phyloP scores from a whole-genome alignment of 2,329 filamentous ascomycete species.

The Phoma herbarum region DNA sequence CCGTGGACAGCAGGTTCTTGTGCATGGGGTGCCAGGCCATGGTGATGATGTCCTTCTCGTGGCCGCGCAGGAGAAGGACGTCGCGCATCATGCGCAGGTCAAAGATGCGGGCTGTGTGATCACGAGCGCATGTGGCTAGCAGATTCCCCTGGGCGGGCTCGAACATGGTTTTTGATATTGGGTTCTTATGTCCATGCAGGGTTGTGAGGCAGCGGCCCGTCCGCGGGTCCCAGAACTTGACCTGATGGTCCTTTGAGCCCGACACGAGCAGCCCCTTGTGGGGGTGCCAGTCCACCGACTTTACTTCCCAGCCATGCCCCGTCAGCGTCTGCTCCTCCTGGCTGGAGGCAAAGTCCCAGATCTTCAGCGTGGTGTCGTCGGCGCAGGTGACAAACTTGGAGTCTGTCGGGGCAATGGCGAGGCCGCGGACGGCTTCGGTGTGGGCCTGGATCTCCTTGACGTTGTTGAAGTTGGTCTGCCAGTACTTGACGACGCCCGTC shows the following conservation, averaged over 20 bases:
- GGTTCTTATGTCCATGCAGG: constrained; percentile 96
- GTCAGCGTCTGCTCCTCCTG: constrained; percentile 82
- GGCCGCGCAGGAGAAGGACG: constrained; percentile 88
- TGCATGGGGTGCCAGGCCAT: constrained; percentile 95
- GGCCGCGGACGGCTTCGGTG: constrained; percentile 85
- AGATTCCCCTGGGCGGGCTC: constrained; percentile 85
- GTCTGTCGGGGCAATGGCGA: constrained; percentile 93
- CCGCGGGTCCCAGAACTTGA: constrained; percentile 98
- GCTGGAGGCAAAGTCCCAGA: constrained; percentile 93
- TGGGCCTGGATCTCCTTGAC: constrained; percentile 94
- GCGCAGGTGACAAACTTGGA: constrained; percentile 95
- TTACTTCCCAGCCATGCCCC: constrained; percentile 98
- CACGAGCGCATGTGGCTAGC: constrained; percentile 89
- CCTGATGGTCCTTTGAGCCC: constrained; percentile 95
- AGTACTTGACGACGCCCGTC: constrained; percentile 96
- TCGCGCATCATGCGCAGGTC: constrained; percentile 99
- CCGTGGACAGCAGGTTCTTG: constrained; percentile 86
- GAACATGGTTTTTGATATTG: constrained; percentile 90
- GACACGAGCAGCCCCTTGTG: constrained; percentile 93
- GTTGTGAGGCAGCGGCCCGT: constrained; percentile 90
- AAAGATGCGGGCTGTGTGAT: constrained; percentile 92
- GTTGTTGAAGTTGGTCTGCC: constrained; percentile 99
- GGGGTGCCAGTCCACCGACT: constrained; percentile 97
- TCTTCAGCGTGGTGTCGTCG: constrained; percentile 91
- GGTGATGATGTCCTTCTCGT: constrained; percentile 95